Conservation (phyloP, 2,329 filamentous ascomycete species). For the Triangularia setosa region DNA sequence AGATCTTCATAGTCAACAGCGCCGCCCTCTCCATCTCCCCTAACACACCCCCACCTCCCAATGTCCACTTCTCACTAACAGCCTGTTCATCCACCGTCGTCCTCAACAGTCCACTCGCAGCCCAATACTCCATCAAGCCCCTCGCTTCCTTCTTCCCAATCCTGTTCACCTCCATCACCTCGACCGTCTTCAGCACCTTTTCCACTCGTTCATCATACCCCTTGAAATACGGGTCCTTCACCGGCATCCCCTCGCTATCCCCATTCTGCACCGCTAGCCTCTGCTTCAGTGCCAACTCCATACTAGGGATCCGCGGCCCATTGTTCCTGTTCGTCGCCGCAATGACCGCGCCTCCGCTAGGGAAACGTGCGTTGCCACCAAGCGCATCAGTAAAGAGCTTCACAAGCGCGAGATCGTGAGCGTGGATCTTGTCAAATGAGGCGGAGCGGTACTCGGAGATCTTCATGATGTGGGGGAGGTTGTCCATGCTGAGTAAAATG, state of each 20-base stretch:
- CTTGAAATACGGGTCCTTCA: constrained; percentile 50
- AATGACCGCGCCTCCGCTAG: constrained; percentile 75
- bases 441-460: constrained; percentile 70
- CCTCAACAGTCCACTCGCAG: constrained; percentile 74
- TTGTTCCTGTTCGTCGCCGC: constrained; percentile 73
- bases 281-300: constrained; percentile 64
- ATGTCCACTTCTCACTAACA: constrained; percentile 78
- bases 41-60: constrained; percentile 76
- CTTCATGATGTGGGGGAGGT: constrained; percentile 76
- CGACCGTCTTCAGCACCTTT: constrained; percentile 46
- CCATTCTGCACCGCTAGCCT: constrained; percentile 42
- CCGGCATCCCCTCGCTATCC: constrained; percentile 30
- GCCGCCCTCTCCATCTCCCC: constrained; percentile 77
- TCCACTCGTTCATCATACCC: constrained; percentile 57
- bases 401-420: constrained; percentile 76
- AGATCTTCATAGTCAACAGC: constrained; percentile 47
- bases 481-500: constrained; percentile 74
- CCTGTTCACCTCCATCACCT: constrained; percentile 58
- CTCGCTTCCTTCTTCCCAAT: constrained; percentile 71
- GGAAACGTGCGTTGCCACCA: constrained; percentile 51
- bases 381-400: constrained; percentile 72
- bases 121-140: constrained; percentile 89
- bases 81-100: constrained; percentile 64
- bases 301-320: constrained; percentile 56
- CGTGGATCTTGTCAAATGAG: constrained; percentile 71